Evolutionary conservation across 2,329 filamentous ascomycete species (phyloP), one percentile per base, ranked within the genome.

Genomic region (Paecilomyces dactylethromorphus): DNA sequence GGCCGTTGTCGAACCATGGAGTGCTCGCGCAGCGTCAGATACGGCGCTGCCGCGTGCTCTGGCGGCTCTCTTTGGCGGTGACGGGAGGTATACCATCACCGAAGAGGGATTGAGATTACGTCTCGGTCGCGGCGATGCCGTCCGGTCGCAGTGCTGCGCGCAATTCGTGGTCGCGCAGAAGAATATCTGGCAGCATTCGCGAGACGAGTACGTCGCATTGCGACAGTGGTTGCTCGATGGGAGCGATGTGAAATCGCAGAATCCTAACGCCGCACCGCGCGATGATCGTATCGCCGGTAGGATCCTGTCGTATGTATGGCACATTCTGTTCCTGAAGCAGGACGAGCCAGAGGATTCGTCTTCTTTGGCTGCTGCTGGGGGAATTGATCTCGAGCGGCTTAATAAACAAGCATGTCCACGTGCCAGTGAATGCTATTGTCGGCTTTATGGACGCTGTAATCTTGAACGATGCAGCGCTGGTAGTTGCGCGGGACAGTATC

Each of bases 91-190:
- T 59, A 70, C 64, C 60, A 63, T 71, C 13, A 39, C 62, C 66
- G 26, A 60, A 53, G 13, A 33, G 22, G 51, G 52, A 3, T n/a
- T 35, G 3, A 56, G 39, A 55, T 31, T 63, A 65, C 55, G 68
- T 71, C 64, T 80, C 58, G 75, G 76, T 64, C 62, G 77, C 63
- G 67, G 72, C 69, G 66, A 80, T 75, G 66, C 78, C 59, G 35
- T 81, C 61, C 65, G 78, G 58, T 71, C 77, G 51, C 77, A 82
- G 67, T 85, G 82, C 65, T 84, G 82, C 69, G 82, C 82, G 11
- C 83, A 84, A 61, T 85, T 84, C 65, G 80, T 78, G 12, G 81
- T 84, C 22, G 74, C 78, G 2, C 70, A 79, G 4, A 74, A 79
- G 12, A 73, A 75, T 18, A 76, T 84, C 18, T 78, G 74, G 68